These are phyloP conservation scores for Comarum palustre DNA, from an alignment of 306 rosid species.

Conservation along the genomic window DNA sequence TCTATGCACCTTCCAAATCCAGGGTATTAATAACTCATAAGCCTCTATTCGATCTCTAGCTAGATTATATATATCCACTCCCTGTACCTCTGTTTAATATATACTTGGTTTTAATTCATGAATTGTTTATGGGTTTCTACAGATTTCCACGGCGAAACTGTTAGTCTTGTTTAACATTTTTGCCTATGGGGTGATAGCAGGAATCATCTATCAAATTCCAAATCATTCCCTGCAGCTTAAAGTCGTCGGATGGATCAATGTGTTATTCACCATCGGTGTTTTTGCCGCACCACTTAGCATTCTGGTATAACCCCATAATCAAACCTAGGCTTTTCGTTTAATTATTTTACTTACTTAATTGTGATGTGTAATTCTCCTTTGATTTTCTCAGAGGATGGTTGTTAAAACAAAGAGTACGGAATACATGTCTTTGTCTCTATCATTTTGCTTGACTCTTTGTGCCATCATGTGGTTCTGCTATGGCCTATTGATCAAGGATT, in stretches of 20 bases:
- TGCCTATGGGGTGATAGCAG: slow-evolving; percentile 21
- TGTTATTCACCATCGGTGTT: slow-evolving; percentile 31
- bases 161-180: slow-evolving; percentile 25
- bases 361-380: neutral
- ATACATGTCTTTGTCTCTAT: slow-evolving; percentile 40
- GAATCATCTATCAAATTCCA: slow-evolving; percentile 4
- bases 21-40: slow-evolving; percentile 22
- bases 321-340: neutral
- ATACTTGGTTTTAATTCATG: neutral
- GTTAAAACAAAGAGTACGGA: slow-evolving; percentile 38
- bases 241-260: slow-evolving; percentile 38
- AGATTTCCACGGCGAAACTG: slow-evolving; percentile 33
- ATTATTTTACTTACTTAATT: neutral
- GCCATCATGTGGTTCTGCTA: slow-evolving; percentile 44
- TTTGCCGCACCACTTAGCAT: slow-evolving; percentile 48
- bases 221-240: neutral
- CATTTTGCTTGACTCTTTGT: slow-evolving; percentile 35
- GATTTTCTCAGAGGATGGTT: slow-evolving; percentile 36
- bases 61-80: neutral
- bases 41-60: neutral
- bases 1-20: slow-evolving; percentile 22
- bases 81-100: too few species aligned
- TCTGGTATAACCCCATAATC: slow-evolving; percentile 25
- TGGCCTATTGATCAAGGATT: slow-evolving; percentile 36
- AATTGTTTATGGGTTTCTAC: neutral